Base-by-base conservation (phyloP, 2,329 filamentous ascomycete genomes). In the Diaporthe vaccinii region DNA sequence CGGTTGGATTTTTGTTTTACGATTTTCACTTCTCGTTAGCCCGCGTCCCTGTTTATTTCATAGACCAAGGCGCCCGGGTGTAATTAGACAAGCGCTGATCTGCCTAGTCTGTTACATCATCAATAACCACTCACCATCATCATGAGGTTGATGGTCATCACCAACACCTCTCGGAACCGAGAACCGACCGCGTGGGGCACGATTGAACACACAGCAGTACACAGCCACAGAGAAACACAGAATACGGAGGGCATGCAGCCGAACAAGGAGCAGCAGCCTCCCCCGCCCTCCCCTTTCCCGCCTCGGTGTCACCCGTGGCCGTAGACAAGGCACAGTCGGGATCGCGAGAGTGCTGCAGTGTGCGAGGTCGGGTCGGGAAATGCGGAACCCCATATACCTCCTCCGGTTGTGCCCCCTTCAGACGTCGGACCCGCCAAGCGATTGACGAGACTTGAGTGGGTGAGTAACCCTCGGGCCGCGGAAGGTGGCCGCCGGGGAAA, bases 341-440 rank as follows among this genome's bases (percentile, higher is more conserved):
- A 34, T 25, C 7, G 46, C 44, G 46, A 25, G 4, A 17, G 14
- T 49, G 25, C 41, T 25, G 22, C 61, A n/a, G 6, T 67, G 61
- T 67, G 61, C 41, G 41, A 67, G 34, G 46, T 68, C 65, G 65
- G 65, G 65, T 68, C 65, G 65, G 65, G 7, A 49, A 14, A 17
- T 57, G n/a, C 41, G 59, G 59, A 46, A 34, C 31, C 25, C 39
- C 34, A 39, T 20, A 4, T 7, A 20, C 7, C 6, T 28, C 28
- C 62, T 36, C 31, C 62, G 44, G 44, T 36, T 5, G 15, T 51
- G 44, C 61, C 15, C 28, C 17, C 61, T 15, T 17, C 22, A 44
- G 39, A 6, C 39, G n/a, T 62, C n/a, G 59, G 39, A 20, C 59
- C 59, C 39, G 39, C 31, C 34, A 34, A 53, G 15, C 39, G 22